Evolutionary conservation across 208 protist genomes (phyloP).

Genomic region (Acanthamoeba sp.): DNA sequence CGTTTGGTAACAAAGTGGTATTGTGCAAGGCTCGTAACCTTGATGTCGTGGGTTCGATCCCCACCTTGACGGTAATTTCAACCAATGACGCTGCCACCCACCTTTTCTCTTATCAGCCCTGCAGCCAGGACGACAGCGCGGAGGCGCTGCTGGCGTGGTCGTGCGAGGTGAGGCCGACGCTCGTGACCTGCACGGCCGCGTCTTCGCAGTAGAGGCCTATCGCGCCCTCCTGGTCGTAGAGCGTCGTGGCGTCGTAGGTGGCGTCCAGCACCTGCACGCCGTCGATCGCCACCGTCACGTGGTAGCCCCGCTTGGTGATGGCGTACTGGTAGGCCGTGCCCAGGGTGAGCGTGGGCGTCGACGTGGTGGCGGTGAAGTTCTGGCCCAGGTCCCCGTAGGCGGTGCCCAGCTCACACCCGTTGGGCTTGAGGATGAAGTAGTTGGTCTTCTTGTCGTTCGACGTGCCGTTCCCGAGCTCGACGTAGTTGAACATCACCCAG

Average conservation of each 20-base stretch:
- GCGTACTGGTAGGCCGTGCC: background rate
- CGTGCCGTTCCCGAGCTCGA: background rate
- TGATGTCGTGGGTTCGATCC: slow-evolving; percentile 18
- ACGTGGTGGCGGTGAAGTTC: background rate
- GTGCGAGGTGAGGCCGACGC: background rate
- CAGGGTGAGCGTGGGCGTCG: background rate
- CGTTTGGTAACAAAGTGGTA: slow-evolving; percentile 32
- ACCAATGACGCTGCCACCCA: slow-evolving; percentile 21
- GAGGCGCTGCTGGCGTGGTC: background rate
- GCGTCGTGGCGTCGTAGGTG: background rate
- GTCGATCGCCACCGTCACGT: background rate
- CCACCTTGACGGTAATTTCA: background rate
- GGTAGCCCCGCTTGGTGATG: background rate
- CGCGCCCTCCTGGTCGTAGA: slow-evolving; percentile 1
- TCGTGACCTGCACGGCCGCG: background rate
- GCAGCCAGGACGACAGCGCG: too few species aligned
- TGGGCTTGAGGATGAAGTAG: slow-evolving; percentile 26
- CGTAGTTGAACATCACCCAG: slow-evolving; percentile 2
- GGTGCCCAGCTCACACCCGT: background rate
- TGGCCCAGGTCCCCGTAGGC: background rate
- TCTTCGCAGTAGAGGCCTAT: background rate
- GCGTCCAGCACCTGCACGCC: background rate
- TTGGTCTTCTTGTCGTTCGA: background rate
- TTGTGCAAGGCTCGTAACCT: background rate
- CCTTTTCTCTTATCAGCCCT: too few species aligned